Percentiles rank a stretch among this genome's conserved stretches.
Conservation (phyloP, 345 rosid species). For the Erucastrum elatum region DNA sequence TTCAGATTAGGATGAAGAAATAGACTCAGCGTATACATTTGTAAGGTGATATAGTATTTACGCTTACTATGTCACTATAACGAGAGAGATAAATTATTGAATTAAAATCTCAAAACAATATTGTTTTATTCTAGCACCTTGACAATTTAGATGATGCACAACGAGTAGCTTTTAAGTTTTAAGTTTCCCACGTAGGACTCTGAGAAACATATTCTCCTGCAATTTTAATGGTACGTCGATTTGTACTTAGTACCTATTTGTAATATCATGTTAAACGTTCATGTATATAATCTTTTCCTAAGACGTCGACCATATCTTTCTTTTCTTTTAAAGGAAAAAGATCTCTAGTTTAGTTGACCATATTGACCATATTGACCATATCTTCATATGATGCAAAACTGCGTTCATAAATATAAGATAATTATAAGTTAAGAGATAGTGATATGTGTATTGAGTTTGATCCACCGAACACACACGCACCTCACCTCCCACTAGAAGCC, state of each 20-base stretch:
- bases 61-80: neutral
- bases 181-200: neutral
- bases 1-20: too few relatives aligned
- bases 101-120: neutral
- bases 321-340: too few relatives aligned
- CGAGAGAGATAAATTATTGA: neutral
- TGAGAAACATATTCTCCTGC: neutral
- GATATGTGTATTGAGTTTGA: conserved; percentile 26
- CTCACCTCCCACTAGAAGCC: conserved; percentile 33
- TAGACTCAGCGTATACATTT: too few relatives aligned
- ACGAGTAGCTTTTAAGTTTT: conserved; percentile 24
- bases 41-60: neutral
- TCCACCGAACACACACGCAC: conserved; percentile 23
- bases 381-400: conserved; percentile 1
- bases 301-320: too few relatives aligned
- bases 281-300: too few relatives aligned
- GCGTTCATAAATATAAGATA: neutral
- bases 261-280: neutral
- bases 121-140: neutral
- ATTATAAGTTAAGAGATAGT: conserved; percentile 9
- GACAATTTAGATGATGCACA: conserved; percentile 24
- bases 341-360: too few relatives aligned
- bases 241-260: conserved; percentile 1
- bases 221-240: neutral
- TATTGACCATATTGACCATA: neutral